These are phyloP conservation scores for Globisporangium emineosum DNA, from an alignment of 352 stramenopile genomes.

Conservation along the genomic window DNA sequence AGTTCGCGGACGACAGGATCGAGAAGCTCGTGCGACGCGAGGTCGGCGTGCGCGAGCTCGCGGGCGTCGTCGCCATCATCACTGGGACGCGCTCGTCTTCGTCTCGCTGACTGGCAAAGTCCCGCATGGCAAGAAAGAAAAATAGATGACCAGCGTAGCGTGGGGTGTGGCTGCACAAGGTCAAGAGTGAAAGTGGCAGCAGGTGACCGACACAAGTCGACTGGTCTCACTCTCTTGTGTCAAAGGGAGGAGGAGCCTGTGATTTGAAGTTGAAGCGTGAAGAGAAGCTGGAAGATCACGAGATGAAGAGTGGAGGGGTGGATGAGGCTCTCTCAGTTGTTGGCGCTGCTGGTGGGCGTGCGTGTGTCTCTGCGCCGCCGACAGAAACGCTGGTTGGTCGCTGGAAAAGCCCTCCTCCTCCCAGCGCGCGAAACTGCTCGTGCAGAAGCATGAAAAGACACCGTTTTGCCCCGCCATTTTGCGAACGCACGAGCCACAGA, in stretches of 20 bases:
- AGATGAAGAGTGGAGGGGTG: background rate
- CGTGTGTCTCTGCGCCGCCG: background rate
- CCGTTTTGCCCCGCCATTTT: background rate
- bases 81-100: constrained; percentile 4
- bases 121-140: background rate
- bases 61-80: background rate
- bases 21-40: constrained; percentile 2
- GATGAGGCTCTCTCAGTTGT: background rate
- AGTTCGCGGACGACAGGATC: background rate
- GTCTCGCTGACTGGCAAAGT: constrained; percentile 1
- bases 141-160: background rate
- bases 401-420: background rate
- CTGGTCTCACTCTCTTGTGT: too few relatives aligned
- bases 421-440: background rate
- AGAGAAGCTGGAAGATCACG: background rate
- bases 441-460: background rate
- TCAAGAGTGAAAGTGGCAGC: background rate
- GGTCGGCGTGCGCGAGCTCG: background rate
- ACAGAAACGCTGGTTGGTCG: background rate
- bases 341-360: background rate
- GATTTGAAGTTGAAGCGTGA: background rate
- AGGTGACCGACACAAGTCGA: background rate
- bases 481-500: background rate
- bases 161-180: background rate
- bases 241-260: background rate